Conservation (phyloP, 2,329 filamentous ascomycete genomes). For the Aspergillus eucalypticola region DNA sequence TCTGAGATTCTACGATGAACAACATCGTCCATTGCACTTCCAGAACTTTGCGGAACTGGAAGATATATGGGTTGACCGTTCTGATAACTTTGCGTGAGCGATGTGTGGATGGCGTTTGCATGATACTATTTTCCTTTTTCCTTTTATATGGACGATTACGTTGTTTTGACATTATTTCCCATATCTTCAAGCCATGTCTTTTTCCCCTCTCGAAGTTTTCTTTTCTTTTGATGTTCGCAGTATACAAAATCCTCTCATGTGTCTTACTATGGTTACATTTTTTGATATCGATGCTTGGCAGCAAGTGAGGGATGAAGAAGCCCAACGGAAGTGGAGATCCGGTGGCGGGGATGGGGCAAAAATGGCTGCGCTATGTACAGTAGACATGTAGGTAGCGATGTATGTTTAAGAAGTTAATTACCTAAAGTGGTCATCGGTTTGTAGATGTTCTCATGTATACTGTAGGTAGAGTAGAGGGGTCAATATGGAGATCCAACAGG, state of each 20-base stretch:
- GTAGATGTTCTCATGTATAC: not conserved
- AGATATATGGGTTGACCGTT: slow-evolving; percentile 91
- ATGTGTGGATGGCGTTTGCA: slow-evolving; percentile 23
- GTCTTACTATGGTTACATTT: slow-evolving; percentile 1
- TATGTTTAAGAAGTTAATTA: not conserved
- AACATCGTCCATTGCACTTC: slow-evolving; percentile 93
- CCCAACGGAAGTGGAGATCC: not conserved
- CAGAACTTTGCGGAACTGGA: slow-evolving; percentile 96
- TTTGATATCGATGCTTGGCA: slow-evolving; percentile 4
- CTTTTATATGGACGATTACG: slow-evolving; percentile 13
- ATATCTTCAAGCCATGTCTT: not conserved
- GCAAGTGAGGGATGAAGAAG: slow-evolving; percentile 8
- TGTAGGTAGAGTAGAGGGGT: not conserved
- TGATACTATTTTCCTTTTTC: slow-evolving; percentile 11
- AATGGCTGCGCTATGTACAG: too few species aligned
- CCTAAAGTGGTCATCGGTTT: not conserved
- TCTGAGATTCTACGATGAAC: slow-evolving; percentile 82
- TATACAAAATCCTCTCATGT: slow-evolving; percentile 1
- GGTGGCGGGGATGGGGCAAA: not conserved
- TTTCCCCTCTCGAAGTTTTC: not conserved
- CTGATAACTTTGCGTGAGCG: slow-evolving; percentile 84
- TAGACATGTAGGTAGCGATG: not conserved
- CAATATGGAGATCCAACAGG: not conserved
- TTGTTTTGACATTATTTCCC: not conserved
- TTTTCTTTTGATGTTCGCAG: not conserved